Base-by-base conservation (phyloP, 2,329 filamentous ascomycete genomes). In the Talaromyces sp. region DNA sequence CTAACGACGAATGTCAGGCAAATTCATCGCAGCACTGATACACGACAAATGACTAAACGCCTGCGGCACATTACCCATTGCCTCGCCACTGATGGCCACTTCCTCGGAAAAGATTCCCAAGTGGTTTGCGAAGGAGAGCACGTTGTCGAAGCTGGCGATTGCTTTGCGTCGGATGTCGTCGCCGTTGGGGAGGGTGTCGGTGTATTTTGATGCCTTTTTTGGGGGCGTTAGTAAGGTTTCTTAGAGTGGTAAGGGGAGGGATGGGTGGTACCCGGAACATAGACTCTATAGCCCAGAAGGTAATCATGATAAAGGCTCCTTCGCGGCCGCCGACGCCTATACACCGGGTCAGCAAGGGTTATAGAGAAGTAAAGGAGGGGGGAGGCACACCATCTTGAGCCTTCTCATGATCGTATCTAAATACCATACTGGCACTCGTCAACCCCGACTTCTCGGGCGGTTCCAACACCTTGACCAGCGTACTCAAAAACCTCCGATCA, bases 221-320 rank as follows among this genome's bases (percentile, higher is more conserved):
- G 1, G 22, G 22, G 22, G 22, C 22, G 3, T 31, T 31, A 31
- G 27, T 8, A 31, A 31, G 27, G 6, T 31, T 31, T 31, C 27
- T 31, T 16, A 50, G 13, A 27, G 13, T 31, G 14, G 19, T 8
- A 7, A 19, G 16, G 11, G 4, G 19, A 3, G 45, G 3, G 22
- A 47, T 13, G 10, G 10, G n/a, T 16, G 27, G n/a, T 69, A 89
- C 89, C 37, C 90, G 84, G 35, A 89, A 91, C 78, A 93, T 84
- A 27, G 90, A 89, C 76, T 93, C 90, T 13, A 93, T 89, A 0
- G 92, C 85, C 90, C 90, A 93, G 74, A 93, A 93, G 0, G 90
- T 93, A 73, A 90, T 92, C 89, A 93, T 92, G 72, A 85, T 88
- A 73, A 93, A 93, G 22, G 90, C 89, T 24, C 90, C 90, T 76